Conservation (phyloP, 108 stramenopile species). For the Cylindrotheca closterium region DNA sequence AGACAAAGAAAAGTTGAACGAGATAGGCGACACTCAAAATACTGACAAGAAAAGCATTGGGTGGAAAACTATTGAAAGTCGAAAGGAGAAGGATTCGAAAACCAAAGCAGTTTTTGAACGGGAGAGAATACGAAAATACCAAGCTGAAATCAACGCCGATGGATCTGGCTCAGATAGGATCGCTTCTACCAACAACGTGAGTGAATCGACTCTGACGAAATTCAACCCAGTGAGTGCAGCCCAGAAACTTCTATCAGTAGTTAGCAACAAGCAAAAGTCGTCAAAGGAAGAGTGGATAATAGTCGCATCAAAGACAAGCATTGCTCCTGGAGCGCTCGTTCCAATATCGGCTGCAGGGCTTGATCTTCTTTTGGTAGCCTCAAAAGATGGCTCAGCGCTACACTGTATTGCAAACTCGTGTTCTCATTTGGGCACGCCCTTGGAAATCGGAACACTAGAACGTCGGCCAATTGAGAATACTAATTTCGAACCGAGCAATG, state of each 20-base stretch:
- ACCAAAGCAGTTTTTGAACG: too few species aligned
- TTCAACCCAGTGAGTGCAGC: slow-evolving; percentile 16
- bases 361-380: slow-evolving; percentile 73
- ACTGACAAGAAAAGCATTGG: too few species aligned
- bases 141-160: too few species aligned
- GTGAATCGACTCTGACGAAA: too few species aligned
- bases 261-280: slow-evolving; percentile 12
- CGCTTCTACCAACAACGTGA: too few species aligned
- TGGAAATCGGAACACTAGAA: slow-evolving; percentile 88
- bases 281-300: slow-evolving; percentile 72
- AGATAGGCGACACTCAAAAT: too few species aligned
- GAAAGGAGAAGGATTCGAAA: too few species aligned
- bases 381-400: slow-evolving; percentile 65
- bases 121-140: too few species aligned
- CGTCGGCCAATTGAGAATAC: slow-evolving; percentile 46
- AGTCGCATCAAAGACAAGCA: slow-evolving; percentile 79
- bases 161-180: too few species aligned
- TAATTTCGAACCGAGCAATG: not conserved
- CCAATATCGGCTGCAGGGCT: slow-evolving; percentile 82
- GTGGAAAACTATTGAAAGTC: too few species aligned
- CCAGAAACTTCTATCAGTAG: slow-evolving; percentile 18
- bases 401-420: slow-evolving; percentile 93
- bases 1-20: too few species aligned
- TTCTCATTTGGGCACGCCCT: slow-evolving; percentile 95
- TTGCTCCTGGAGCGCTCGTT: slow-evolving; percentile 87